phyloP scores from a whole-genome alignment of 306 rosid genomes.

The Vicia sativa region DNA sequence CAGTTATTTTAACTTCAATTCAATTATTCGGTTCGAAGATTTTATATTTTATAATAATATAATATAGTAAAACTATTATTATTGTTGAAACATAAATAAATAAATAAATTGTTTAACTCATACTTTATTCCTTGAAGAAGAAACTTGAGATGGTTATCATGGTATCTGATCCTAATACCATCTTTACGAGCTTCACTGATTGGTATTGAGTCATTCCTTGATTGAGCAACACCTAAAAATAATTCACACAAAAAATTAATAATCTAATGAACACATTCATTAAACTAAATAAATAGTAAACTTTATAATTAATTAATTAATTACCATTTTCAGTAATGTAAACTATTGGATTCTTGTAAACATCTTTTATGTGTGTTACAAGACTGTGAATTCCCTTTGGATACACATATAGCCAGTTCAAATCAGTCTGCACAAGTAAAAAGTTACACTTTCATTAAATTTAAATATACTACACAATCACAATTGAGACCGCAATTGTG shows the following conservation, averaged over 20 bases:
- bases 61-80: neutral
- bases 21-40: no score
- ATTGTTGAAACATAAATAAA: neutral
- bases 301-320: neutral
- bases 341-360: slow-evolving; percentile 51
- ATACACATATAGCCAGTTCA: slow-evolving; percentile 55
- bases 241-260: neutral
- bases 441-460: neutral
- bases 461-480: no score
- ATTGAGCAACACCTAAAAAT: slow-evolving; percentile 48
- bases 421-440: slow-evolving; percentile 50
- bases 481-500: neutral
- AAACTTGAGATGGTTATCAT: slow-evolving; percentile 47
- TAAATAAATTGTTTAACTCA: neutral
- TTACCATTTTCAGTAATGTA: slow-evolving; percentile 71
- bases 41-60: neutral
- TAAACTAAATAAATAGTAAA: no score
- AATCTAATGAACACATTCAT: neutral
- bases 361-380: slow-evolving; percentile 32
- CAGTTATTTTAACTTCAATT: no score
- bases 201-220: slow-evolving; percentile 50
- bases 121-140: slow-evolving; percentile 61
- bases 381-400: slow-evolving; percentile 56
- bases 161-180: slow-evolving; percentile 51
- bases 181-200: slow-evolving; percentile 48